Evolutionary conservation across 306 rosid species (phyloP).

Genomic region (Lablab purpureus): DNA sequence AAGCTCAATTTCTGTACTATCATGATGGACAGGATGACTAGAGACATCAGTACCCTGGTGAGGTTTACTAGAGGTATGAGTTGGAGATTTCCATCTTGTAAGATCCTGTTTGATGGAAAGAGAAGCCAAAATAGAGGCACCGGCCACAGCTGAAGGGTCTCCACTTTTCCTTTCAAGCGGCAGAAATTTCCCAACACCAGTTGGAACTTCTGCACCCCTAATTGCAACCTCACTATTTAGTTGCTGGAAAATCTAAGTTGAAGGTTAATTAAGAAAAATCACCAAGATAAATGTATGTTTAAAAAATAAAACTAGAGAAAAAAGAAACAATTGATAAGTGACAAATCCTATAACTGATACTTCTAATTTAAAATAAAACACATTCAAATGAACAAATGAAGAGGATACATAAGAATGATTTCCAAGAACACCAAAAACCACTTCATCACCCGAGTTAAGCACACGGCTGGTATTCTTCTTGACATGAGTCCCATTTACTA

Average conservation of each 20-base stretch:
- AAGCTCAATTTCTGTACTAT: constrained; percentile 67
- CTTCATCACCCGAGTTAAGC: constrained; percentile 88
- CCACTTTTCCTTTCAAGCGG: constrained; percentile 76
- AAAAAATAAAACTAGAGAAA: not conserved
- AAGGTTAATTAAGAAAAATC: constrained; percentile 58
- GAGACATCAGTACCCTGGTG: constrained; percentile 63
- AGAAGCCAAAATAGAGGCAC: constrained; percentile 94
- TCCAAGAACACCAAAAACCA: constrained; percentile 71
- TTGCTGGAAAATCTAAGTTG: constrained; percentile 74
- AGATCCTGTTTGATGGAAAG: constrained; percentile 73
- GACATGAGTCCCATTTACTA: constrained; percentile 71
- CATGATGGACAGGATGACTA: constrained; percentile 62
- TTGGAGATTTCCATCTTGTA: constrained; percentile 72
- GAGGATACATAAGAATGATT: constrained; percentile 92
- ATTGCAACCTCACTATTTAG: constrained; percentile 58
- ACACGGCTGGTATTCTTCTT: constrained; percentile 66
- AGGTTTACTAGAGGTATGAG: constrained; percentile 59
- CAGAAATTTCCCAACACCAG: constrained; percentile 64
- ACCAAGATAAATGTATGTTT: constrained; percentile 32
- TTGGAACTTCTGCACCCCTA: constrained; percentile 67
- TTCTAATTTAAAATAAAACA: constrained; percentile 13
- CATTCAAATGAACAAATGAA: constrained; percentile 11
- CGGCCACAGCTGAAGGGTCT: constrained; percentile 88
- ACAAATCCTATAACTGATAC: not conserved
- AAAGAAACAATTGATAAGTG: not conserved